These are phyloP conservation scores for Termitomyces sp. DNA, from an alignment of 768 basidiomycete genomes.

Conservation along the genomic window DNA sequence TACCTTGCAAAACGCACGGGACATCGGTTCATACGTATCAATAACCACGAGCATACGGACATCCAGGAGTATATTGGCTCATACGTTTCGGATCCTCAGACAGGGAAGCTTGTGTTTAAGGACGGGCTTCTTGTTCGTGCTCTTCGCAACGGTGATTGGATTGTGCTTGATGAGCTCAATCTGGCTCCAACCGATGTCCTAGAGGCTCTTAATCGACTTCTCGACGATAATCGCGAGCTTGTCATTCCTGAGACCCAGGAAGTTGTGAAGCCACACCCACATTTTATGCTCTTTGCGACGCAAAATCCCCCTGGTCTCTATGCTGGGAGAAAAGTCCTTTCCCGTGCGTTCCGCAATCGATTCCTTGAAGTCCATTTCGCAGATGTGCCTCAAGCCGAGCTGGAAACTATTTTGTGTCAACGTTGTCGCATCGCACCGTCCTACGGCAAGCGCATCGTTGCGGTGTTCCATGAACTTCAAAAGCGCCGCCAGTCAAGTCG, in stretches of 20 bases:
- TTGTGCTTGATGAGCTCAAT: constrained; percentile 96
- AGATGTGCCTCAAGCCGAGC: constrained; percentile 90
- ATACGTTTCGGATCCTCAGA: constrained; percentile 86
- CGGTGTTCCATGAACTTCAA: constrained; percentile 89
- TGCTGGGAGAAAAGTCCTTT: constrained; percentile 90
- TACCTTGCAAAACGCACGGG: constrained; percentile 91
- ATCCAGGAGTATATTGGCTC: constrained; percentile 98
- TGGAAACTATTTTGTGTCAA: constrained; percentile 92
- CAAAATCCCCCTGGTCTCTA: constrained; percentile 97
- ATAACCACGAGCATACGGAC: constrained; percentile 99
- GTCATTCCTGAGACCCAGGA: constrained; percentile 96
- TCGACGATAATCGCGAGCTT: constrained; percentile 97
- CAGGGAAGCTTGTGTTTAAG: constrained; percentile 92
- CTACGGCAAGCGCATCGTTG: constrained; percentile 85
- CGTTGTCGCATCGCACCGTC: constrained; percentile 91
- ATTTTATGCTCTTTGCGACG: constrained; percentile 97
- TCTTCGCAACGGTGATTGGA: constrained; percentile 90
- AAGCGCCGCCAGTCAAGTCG: constrained; percentile 85
- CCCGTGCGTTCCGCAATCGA: constrained; percentile 93
- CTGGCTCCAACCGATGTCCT: constrained; percentile 96
- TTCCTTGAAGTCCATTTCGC: constrained; percentile 98
- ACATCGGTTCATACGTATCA: constrained; percentile 95
- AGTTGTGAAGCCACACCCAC: constrained; percentile 85
- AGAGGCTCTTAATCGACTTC: constrained; percentile 91
- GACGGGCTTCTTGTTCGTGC: constrained; percentile 94